These are phyloP conservation scores for Bremia lactucae DNA, from an alignment of 352 stramenopile genomes.

Conservation along the genomic window DNA sequence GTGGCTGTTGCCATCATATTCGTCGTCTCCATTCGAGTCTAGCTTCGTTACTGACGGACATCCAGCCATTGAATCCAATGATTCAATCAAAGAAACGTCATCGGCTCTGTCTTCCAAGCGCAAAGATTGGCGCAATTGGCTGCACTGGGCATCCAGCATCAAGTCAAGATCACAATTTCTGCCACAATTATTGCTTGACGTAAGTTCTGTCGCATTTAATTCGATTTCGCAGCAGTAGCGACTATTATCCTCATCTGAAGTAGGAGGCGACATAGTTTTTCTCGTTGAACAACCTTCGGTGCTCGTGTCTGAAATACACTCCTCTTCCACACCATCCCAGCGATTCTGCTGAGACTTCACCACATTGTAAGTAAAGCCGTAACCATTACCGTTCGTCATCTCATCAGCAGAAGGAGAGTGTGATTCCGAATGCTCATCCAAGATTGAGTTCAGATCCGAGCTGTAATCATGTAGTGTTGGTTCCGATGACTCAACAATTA, in stretches of 20 bases:
- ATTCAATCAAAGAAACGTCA: conserved; percentile 14
- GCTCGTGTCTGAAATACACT: conserved; percentile 51
- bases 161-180: conserved; percentile 14
- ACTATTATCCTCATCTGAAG: conserved; percentile 24
- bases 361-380: conserved; percentile 31
- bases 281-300: conserved; percentile 28
- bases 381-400: conserved; percentile 24
- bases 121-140: conserved; percentile 19
- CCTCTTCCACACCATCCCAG: conserved; percentile 30
- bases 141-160: conserved; percentile 23
- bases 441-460: conserved; percentile 39
- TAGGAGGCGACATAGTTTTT: conserved; percentile 21
- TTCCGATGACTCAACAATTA: conserved; percentile 48
- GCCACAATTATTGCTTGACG: conserved; percentile 8
- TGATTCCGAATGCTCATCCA: conserved; percentile 32
- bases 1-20: conserved; percentile 25
- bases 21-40: conserved; percentile 14
- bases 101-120: conserved; percentile 10
- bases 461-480: conserved; percentile 35
- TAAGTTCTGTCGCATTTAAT: conserved; percentile 20
- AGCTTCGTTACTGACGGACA: conserved; percentile 22
- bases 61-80: conserved; percentile 21
- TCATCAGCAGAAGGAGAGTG: conserved; percentile 30
- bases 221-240: conserved; percentile 18
- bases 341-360: conserved; percentile 25